Evolutionary conservation across 2,329 filamentous ascomycete species (phyloP), one percentile per base, ranked within the genome.

Genomic region (Clarireedia hainanense): DNA sequence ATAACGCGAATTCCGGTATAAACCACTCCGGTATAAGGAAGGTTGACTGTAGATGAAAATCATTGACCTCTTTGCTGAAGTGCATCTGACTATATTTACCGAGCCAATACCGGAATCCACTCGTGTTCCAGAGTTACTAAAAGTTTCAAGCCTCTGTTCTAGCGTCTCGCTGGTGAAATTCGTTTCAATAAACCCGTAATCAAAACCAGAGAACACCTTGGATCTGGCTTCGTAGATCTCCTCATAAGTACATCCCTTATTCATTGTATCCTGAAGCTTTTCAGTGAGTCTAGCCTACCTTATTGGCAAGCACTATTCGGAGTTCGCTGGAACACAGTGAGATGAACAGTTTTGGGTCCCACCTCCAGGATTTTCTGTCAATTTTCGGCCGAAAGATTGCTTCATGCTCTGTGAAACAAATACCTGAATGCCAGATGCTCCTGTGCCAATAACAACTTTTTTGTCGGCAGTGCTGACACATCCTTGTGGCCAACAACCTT

Each of bases 221-320:
- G 71, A 68, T 2, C 77, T 73, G 12, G 69, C 60, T 24, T 70
- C 69, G 63, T 78, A 80, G 6, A 80, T 64, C 6, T 68, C 61
- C 0, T 64, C 64, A 34, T 75, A 75, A 1, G 60, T 62, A 0
- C 62, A 61, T 45, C 73, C 73, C 6, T 61, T 62, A 26, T 69
- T 69, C 20, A 75, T 69, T 59, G 80, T 73, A 53, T 80, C 74
- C 43, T 78, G 70, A 34, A 66, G 70, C 4, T 50, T 36, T 1
- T 43, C 55, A 0, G 72, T 71, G 1, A 82, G 62, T 2, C 67
- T 53, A 1, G 71, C 67, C 60, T 82, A 78, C 1, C 74, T 69
- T 78, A 85, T 83, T 0, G 83, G 83, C 0, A 85, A 64, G 12
- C 76, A 78, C 79, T 73, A 56, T 81, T 83, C 0, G 81, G 79